Conservation (phyloP, 2,329 filamentous ascomycete genomes). For the Colletotrichum tanaceti region DNA sequence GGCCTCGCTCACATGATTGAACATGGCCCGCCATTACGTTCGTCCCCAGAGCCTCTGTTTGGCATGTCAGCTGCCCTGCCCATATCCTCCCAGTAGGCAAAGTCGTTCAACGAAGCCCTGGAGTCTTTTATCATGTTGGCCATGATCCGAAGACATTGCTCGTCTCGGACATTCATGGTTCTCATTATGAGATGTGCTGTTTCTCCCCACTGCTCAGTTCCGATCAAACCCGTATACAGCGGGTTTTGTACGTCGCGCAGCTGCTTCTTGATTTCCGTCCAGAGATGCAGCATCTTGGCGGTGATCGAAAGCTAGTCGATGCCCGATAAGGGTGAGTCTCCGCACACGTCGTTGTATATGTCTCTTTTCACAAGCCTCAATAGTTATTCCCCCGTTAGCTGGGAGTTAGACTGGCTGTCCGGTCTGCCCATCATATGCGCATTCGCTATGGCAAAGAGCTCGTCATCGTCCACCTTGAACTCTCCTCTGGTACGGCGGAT, state of each 20-base stretch:
- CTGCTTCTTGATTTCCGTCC: slow-evolving; percentile 46
- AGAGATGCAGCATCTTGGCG: slow-evolving; percentile 43
- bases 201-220: not conserved
- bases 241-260: slow-evolving; percentile 46
- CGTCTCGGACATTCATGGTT: not conserved
- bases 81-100: slow-evolving; percentile 10
- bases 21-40: not conserved
- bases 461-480: not conserved
- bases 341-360: slow-evolving; percentile 47
- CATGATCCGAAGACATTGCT: slow-evolving; percentile 1
- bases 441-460: slow-evolving; percentile 20
- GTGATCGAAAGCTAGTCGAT: slow-evolving; percentile 51
- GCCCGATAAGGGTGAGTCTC: slow-evolving; percentile 46
- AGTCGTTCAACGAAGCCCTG: not conserved
- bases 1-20: not conserved
- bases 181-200: not conserved
- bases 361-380: slow-evolving; percentile 44
- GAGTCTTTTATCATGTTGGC: not conserved
- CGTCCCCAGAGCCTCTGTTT: not conserved
- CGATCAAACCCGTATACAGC: slow-evolving; percentile 17
- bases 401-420: not conserved
- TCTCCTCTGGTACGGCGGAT: slow-evolving; percentile 3
- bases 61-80: slow-evolving; percentile 9
- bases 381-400: slow-evolving; percentile 39
- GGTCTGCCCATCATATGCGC: slow-evolving; percentile 43